Base-by-base conservation (phyloP, 2,329 filamentous ascomycete species). In the Ceratocystis colombiana region DNA sequence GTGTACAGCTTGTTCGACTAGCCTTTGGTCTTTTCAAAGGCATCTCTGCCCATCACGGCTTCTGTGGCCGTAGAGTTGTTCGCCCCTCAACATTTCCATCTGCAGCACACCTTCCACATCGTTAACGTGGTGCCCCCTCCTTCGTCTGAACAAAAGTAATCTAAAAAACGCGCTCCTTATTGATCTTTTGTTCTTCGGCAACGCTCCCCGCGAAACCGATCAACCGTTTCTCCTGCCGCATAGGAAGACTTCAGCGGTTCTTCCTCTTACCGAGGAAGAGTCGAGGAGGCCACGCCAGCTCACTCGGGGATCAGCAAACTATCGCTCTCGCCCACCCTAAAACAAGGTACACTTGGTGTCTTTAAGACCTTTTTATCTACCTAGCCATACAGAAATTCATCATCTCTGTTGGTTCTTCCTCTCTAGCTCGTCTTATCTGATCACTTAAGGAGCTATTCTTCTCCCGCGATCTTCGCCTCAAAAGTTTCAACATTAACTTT, bases 191-290 rank as follows among this genome's bases (percentile, higher is more conserved):
- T 76, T 76, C 61, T 64, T 66, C 72, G 75, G 76, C 73, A 76
- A 79, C 75, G 75, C 76, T 69, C 73, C 79, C 72, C 75, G 77
- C 77, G 82, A 81, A 77, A 82, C 79, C 76, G 79, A 83, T 77
- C 78, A 83, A 79, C 79, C 79, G 77, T 79, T 81, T 84, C 88
- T 96, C 90, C 93, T 97, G 94, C 94, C 94, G 94, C 93, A 99
- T 99, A 97, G 90, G 89, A 95, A 88, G 87, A 85, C 85, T 87
- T 87, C 85, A 85, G 84, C 87, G 89, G 88, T 92, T 96, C 93
- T 97, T 97, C 93, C 92, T 96, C 93, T 94, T 81, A 82, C 81
- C 79, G 93, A 92, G 94, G 94, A 93, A 95, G 94, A 94, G 90
- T 96, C 91, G 89, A 90, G 88, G 88, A 93, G 90, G 88, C 90